phyloP scores from a whole-genome alignment of 768 basidiomycete species.

The Tulasnella sp. region DNA sequence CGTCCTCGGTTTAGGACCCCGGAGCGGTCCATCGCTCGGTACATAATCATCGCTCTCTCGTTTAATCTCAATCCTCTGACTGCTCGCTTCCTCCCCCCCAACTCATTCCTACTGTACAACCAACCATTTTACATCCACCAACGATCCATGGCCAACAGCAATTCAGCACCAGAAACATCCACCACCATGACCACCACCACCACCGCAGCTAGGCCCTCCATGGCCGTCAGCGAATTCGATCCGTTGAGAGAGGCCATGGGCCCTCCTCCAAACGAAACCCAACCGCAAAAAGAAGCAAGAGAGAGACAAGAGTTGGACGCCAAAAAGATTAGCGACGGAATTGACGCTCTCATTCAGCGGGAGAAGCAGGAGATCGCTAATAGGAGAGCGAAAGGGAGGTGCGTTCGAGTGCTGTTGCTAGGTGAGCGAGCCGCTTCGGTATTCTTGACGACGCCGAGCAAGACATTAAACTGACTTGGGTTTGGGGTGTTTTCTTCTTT shows the following conservation, averaged over 20 bases:
- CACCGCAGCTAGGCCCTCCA: neutral
- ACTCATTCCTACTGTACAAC: neutral
- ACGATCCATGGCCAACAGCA: neutral
- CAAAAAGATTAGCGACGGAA: constrained; percentile 66
- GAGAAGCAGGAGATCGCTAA: constrained; percentile 58
- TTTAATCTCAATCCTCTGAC: constrained; percentile 1
- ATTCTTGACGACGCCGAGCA: constrained; percentile 51
- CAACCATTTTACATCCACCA: too few relatives aligned
- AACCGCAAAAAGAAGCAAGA: constrained; percentile 59
- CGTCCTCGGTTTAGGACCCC: neutral
- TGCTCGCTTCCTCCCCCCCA: neutral
- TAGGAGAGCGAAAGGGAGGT: constrained; percentile 48
- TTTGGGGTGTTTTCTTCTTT: constrained; percentile 40
- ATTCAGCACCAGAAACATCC: neutral
- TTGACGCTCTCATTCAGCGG: constrained; percentile 71
- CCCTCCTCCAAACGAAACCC: constrained; percentile 62
- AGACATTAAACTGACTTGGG: constrained; percentile 51
- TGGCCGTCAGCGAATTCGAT: neutral
- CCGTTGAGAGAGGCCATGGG: neutral
- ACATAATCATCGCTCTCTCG: neutral
- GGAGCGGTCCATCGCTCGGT: neutral
- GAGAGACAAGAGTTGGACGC: constrained; percentile 67
- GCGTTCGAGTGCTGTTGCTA: constrained; percentile 72
- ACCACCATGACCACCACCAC: neutral
- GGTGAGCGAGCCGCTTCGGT: constrained; percentile 74